Conservation (phyloP, 441 rosid species). For the Biscutella laevigata region DNA sequence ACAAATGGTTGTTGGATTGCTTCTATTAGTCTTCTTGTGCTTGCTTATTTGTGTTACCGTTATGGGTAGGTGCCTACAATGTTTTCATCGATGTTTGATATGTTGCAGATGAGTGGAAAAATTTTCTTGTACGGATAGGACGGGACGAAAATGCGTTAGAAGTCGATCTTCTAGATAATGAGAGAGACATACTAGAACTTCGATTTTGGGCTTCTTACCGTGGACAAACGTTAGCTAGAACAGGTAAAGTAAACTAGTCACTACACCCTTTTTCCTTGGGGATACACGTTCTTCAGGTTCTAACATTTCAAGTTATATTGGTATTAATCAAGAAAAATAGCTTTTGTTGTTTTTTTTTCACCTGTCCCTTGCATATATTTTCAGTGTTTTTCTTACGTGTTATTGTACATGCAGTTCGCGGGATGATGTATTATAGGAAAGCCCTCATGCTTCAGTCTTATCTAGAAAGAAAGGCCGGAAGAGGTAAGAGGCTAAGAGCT, state of each 20-base stretch:
- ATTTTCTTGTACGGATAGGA: constrained; percentile 93
- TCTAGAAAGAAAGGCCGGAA: constrained; percentile 61
- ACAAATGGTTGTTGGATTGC: not conserved
- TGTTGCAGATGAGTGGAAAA: constrained; percentile 90
- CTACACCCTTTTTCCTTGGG: not conserved
- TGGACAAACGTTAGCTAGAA: constrained; percentile 93
- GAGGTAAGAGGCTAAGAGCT: constrained; percentile 64
- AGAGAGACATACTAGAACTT: constrained; percentile 82
- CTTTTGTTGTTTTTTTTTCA: too few relatives aligned
- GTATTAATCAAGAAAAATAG: not conserved
- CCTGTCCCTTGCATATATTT: constrained; percentile 4
- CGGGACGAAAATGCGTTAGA: constrained; percentile 81
- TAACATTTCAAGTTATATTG: not conserved
- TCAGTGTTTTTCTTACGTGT: constrained; percentile 2
- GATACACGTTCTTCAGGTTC: constrained; percentile 1
- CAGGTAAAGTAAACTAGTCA: constrained; percentile 40
- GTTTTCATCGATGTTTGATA: constrained; percentile 14
- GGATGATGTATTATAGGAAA: constrained; percentile 99
- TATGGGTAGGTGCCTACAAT: constrained; percentile 9
- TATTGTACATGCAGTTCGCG: constrained; percentile 67
- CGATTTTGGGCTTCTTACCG: constrained; percentile 99
- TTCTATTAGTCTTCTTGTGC: not conserved
- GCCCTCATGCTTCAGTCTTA: constrained; percentile 93
- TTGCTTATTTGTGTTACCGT: not conserved
- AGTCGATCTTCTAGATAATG: constrained; percentile 51